phyloP scores from a whole-genome alignment of 2,329 filamentous ascomycete species.

The Penicillium vulpinum region DNA sequence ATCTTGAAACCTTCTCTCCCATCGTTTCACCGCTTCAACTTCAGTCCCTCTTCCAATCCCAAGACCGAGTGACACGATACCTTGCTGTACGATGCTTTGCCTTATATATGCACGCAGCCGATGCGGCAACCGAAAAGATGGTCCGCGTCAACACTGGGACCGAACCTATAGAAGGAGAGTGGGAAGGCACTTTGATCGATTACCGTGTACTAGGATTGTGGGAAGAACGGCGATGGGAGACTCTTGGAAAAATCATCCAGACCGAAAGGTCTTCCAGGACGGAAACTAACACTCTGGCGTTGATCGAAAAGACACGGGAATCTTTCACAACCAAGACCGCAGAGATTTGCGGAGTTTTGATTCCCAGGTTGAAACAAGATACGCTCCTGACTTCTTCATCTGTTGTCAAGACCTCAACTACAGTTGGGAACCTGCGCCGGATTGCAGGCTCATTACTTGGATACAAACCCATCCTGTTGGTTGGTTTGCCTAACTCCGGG shows the following conservation, averaged over 20 bases:
- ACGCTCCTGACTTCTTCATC: slow-evolving; percentile 51
- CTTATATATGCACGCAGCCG: slow-evolving; percentile 74
- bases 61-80: slow-evolving; percentile 66
- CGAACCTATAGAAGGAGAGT: slow-evolving; percentile 64
- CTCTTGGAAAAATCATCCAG: slow-evolving; percentile 36
- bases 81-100: slow-evolving; percentile 80
- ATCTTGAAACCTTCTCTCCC: slow-evolving; percentile 66
- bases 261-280: slow-evolving; percentile 25
- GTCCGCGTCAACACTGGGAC: slow-evolving; percentile 65
- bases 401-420: slow-evolving; percentile 72
- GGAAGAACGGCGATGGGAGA: slow-evolving; percentile 60
- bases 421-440: slow-evolving; percentile 66
- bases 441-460: slow-evolving; percentile 69
- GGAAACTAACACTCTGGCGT: slow-evolving; percentile 20
- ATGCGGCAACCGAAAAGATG: slow-evolving; percentile 73
- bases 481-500: slow-evolving; percentile 80
- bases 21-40: slow-evolving; percentile 67
- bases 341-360: slow-evolving; percentile 65
- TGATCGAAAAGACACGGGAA: slow-evolving; percentile 31
- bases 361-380: slow-evolving; percentile 60
- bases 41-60: slow-evolving; percentile 65
- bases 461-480: slow-evolving; percentile 72
- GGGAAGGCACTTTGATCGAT: slow-evolving; percentile 76
- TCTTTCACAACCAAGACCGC: slow-evolving; percentile 61
- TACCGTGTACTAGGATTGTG: slow-evolving; percentile 70